phyloP scores from a whole-genome alignment of 2,329 filamentous ascomycete species.

The Apiospora koreana region DNA sequence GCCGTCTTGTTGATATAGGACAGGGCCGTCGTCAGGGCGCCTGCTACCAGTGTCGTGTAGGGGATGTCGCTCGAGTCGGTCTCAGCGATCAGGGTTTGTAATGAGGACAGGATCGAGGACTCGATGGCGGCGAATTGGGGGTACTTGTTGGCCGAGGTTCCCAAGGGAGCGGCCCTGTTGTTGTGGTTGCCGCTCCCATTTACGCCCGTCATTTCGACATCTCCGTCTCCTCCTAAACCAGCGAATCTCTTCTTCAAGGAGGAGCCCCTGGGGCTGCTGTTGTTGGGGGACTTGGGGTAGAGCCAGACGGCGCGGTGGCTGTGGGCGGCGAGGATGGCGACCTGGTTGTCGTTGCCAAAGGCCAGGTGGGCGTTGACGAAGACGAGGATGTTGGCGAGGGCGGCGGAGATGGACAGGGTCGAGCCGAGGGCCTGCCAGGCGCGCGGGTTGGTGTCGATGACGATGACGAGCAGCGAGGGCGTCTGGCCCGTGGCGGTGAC shows the following conservation, averaged over 20 bases:
- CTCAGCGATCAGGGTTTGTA: slow-evolving; percentile 69
- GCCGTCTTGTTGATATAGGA: slow-evolving; percentile 86
- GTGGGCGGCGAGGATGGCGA: slow-evolving; percentile 89
- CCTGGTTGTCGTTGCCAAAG: slow-evolving; percentile 89
- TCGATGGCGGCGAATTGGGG: slow-evolving; percentile 89
- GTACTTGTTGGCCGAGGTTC: slow-evolving; percentile 78
- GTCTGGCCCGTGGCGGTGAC: slow-evolving; percentile 53
- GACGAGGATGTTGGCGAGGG: slow-evolving; percentile 85
- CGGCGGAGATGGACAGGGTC: slow-evolving; percentile 77
- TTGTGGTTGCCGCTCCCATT: slow-evolving; percentile 21
- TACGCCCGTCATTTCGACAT: slow-evolving; percentile 59
- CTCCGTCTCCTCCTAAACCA: slow-evolving; percentile 41
- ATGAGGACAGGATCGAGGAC: slow-evolving; percentile 71
- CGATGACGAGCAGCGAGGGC: slow-evolving; percentile 84
- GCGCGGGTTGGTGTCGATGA: slow-evolving; percentile 95
- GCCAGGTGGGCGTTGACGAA: slow-evolving; percentile 97
- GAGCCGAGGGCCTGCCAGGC: slow-evolving; percentile 82
- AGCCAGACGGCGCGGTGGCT: slow-evolving; percentile 85
- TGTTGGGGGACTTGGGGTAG: slow-evolving; percentile 62
- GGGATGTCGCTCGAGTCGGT: slow-evolving; percentile 69
- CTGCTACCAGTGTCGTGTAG: slow-evolving; percentile 84
- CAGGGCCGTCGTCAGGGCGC: slow-evolving; percentile 86
- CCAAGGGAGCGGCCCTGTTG: slow-evolving; percentile 28
- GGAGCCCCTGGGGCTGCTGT: slow-evolving; percentile 22
- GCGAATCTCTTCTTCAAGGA: neutral